phyloP scores from a whole-genome alignment of 352 stramenopile genomes.

The Globisporangium mamillatum region DNA sequence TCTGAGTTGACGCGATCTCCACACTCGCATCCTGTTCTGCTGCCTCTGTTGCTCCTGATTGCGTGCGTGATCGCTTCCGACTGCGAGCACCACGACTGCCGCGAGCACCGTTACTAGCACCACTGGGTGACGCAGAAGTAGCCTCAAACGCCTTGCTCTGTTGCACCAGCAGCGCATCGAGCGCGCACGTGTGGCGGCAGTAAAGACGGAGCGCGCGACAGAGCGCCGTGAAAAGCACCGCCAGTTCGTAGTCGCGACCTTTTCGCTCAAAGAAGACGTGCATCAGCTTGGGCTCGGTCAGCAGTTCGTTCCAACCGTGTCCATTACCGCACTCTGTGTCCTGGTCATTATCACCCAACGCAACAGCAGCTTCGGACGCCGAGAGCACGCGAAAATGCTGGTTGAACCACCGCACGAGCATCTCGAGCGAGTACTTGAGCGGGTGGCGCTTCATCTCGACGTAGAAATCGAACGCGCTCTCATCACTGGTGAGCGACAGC shows the following conservation, averaged over 20 bases:
- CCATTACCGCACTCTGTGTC: background rate
- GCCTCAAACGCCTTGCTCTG: slow-evolving; percentile 42
- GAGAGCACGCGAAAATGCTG: slow-evolving; percentile 34
- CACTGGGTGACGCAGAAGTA: background rate
- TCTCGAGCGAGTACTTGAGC: slow-evolving; percentile 52
- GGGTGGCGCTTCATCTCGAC: slow-evolving; percentile 29
- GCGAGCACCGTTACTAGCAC: too few relatives aligned
- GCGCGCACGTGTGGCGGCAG: slow-evolving; percentile 44
- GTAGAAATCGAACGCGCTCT: slow-evolving; percentile 42
- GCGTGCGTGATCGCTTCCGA: slow-evolving; percentile 8
- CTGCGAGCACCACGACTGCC: background rate
- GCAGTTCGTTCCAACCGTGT: slow-evolving; percentile 12
- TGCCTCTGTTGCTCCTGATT: background rate
- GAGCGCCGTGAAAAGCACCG: slow-evolving; percentile 59
- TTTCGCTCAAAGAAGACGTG: slow-evolving; percentile 44
- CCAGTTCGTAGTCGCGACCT: slow-evolving; percentile 47
- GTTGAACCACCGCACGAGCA: slow-evolving; percentile 70
- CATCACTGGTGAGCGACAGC: slow-evolving; percentile 50
- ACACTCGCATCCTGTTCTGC: background rate
- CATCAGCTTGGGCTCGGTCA: slow-evolving; percentile 54
- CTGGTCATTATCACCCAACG: background rate
- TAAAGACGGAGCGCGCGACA: slow-evolving; percentile 51
- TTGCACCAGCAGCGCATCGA: slow-evolving; percentile 58
- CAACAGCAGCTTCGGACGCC: background rate
- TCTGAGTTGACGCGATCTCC: slow-evolving; percentile 9